phyloP scores from a whole-genome alignment of 2,329 filamentous ascomycete genomes.

The Ambrosiella beaveri region DNA sequence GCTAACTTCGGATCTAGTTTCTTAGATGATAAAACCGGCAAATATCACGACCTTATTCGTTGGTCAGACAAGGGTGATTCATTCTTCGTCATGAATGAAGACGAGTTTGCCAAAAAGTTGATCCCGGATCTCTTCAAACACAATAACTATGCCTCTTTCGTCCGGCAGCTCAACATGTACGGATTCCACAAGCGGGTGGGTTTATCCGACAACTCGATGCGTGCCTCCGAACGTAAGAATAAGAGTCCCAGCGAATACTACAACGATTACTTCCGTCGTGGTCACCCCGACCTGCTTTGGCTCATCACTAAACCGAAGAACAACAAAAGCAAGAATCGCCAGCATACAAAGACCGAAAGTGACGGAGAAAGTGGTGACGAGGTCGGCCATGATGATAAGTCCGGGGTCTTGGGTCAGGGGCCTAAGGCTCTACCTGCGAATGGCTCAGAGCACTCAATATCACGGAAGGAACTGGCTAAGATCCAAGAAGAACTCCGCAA shows the following conservation, averaged over 20 bases:
- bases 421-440: constrained; percentile 8
- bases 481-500: constrained; percentile 67
- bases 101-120: constrained; percentile 93
- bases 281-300: constrained; percentile 84
- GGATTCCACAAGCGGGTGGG: constrained; percentile 94
- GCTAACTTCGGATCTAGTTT: constrained; percentile 44
- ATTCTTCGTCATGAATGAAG: constrained; percentile 91
- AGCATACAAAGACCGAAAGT: constrained; percentile 44
- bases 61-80: constrained; percentile 96
- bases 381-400: constrained; percentile 25
- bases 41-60: constrained; percentile 85
- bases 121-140: constrained; percentile 98
- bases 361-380: constrained; percentile 55
- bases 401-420: constrained; percentile 1
- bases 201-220: constrained; percentile 92
- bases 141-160: constrained; percentile 94
- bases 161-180: constrained; percentile 90
- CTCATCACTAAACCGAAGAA: constrained; percentile 90
- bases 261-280: constrained; percentile 88
- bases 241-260: constrained; percentile 98
- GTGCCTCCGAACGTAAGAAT: constrained; percentile 88
- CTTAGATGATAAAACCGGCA: constrained; percentile 55
- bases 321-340: constrained; percentile 43
- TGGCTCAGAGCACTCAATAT: constrained; percentile 19
- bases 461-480: constrained; percentile 56